Base-by-base conservation (phyloP, 345 rosid species). In the Hibiscus syriacus region DNA sequence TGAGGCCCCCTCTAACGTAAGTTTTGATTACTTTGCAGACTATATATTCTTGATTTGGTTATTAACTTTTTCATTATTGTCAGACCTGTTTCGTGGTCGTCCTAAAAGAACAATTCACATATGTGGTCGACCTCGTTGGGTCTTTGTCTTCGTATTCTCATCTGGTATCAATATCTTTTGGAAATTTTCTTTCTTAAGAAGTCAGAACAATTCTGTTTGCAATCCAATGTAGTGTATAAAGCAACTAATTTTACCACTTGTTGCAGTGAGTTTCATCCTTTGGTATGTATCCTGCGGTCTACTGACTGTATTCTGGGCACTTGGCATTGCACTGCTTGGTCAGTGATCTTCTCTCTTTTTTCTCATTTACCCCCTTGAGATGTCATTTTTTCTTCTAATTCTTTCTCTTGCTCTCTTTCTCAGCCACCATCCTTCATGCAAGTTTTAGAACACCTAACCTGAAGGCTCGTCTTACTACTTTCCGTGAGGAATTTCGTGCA, bases 81-180 rank as follows among this genome's bases (percentile, higher is more conserved):
- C 88, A 94, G 99, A n/a, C 96, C 96, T 81, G 98, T 72, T 83
- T 73, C 97, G 99, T 69, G 97, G 96, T 70, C 99, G 96, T 27
- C 97, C 90, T 32, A 94, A 94, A 80, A 83, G 96, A 78, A 72
- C 86, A 48, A 81, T 94, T 67, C 75, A 85, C 73, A 79, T 94
- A 62, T 93, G 99, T 71, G 98, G 98, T 45, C 83, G 73, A 69
- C 92, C 97, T n/a, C n/a, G n/a, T n/a, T n/a, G n/a, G n/a, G n/a
- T n/a, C n/a, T n/a, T n/a, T n/a, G n/a, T n/a, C n/a, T n/a, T n/a
- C n/a, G n/a, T n/a, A n/a, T n/a, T n/a, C n/a, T n/a, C n/a, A n/a
- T n/a, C n/a, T n/a, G n/a, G 97, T 91, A 87, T 68, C 17, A 41
- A 20, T 23, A 64, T 53, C 17, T 43, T 53, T 43, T 6, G 2